Base-by-base conservation (phyloP, 2,329 filamentous ascomycete genomes). In the Sordariomycetes sp. region DNA sequence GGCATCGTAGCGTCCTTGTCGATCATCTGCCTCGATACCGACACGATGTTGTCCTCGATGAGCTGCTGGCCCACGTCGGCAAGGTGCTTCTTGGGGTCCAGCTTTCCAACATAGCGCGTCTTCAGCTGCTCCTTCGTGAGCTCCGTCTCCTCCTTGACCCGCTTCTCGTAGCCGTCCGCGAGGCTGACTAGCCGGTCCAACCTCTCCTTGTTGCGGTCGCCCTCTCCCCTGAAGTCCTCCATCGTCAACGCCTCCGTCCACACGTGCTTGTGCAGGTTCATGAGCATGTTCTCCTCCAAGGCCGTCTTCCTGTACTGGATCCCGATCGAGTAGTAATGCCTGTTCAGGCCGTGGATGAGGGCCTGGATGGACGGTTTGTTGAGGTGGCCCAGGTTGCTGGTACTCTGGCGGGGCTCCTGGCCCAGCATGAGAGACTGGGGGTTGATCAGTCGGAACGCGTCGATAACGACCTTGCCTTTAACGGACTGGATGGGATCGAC, bases 321-420 rank as follows among this genome's bases (percentile, higher is more conserved):
- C 60, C 84, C 92, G 68, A 99, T 99, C 65, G 90, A 96, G 80
- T 99, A 99, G 80, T 99, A 99, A 77, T 99, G 94, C 67, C 94
- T 82, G 77, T 99, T 99, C 52, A 99, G 81, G 59, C 94, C 94
- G 72, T 99, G 94, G 62, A 99, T 99, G 59, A 99, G 85, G 39
- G 95, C 92, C 76, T 99, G 95, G 63, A 99, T 99, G n/a, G 91
- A 96, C 28, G 94, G 95, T 76, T 99, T 99, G 79, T 99, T 97
- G 63, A 99, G 81, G 70, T 99, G 94, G 28, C 95, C 94, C 67
- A 99, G 74, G 76, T 99, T 99, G 63, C 91, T 96, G 45, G 94
- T 99, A 66, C 91, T 97, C 73, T 99, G 94, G 58, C 94, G 87
- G 12, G 94, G 94, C 71, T 99, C 94, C 71, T 99, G 94, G 2